These are phyloP conservation scores for Perilla frutescens DNA, from an alignment of 257 asterid species.

Conservation along the genomic window DNA sequence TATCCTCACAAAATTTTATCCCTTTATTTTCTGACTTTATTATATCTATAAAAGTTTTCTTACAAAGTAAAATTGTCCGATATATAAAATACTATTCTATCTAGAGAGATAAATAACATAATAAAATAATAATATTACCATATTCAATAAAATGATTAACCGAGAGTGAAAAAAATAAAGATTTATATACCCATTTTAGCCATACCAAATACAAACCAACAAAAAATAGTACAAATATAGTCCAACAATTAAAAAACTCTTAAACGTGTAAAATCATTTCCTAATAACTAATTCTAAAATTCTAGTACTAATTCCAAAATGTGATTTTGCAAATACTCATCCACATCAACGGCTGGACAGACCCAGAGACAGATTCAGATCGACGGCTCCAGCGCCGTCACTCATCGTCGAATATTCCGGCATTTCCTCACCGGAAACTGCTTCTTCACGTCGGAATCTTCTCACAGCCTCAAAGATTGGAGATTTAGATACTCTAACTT, in stretches of 20 bases:
- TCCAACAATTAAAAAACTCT: background rate
- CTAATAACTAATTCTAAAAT: background rate
- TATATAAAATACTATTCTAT: too few species aligned
- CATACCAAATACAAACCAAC: constrained; percentile 2
- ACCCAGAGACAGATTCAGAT: constrained; percentile 15
- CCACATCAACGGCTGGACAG: constrained; percentile 6
- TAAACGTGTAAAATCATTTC: constrained; percentile 7
- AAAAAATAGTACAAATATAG: background rate
- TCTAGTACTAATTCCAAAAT: constrained; percentile 21
- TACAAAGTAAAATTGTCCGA: too few species aligned
- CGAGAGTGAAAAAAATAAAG: background rate
- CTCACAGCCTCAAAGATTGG: background rate
- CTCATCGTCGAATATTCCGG: background rate
- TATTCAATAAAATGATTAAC: too few species aligned
- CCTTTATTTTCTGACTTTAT: too few species aligned
- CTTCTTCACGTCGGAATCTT: background rate
- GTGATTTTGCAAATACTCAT: background rate
- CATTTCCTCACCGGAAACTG: background rate
- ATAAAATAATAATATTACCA: too few species aligned
- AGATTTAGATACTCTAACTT: background rate
- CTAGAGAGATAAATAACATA: too few species aligned
- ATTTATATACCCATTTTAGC: background rate
- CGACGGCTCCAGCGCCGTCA: background rate
- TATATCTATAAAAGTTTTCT: too few species aligned
- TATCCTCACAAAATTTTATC: too few species aligned